These are phyloP conservation scores for Nitzschia sp. DNA, from an alignment of 108 stramenopile species.

Conservation along the genomic window DNA sequence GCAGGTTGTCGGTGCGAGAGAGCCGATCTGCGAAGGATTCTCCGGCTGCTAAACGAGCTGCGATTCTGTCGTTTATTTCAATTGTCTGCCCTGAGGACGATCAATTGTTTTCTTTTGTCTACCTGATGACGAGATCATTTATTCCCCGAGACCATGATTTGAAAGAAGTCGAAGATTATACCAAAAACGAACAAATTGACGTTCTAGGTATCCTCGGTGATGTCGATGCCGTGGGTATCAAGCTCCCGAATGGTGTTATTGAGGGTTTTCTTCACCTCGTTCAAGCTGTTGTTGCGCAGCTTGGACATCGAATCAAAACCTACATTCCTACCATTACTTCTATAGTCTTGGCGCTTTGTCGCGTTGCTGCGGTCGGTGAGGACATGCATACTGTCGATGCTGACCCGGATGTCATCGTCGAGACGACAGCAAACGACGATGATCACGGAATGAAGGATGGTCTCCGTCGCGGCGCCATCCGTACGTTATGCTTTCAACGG, in stretches of 20 bases:
- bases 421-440: constrained; percentile 19
- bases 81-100: constrained; percentile 54
- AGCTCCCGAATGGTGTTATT: constrained; percentile 51
- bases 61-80: constrained; percentile 79
- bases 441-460: constrained; percentile 16
- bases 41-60: constrained; percentile 68
- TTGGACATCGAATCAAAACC: constrained; percentile 62
- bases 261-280: constrained; percentile 85
- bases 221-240: constrained; percentile 33
- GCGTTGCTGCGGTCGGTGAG: constrained; percentile 42
- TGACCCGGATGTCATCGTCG: constrained; percentile 11
- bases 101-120: constrained; percentile 74
- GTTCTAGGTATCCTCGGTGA: constrained; percentile 13
- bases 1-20: constrained; percentile 62
- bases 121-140: constrained; percentile 76
- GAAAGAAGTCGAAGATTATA: constrained; percentile 32
- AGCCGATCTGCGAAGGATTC: constrained; percentile 70
- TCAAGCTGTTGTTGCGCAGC: constrained; percentile 68
- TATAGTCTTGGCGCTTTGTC: constrained; percentile 55
- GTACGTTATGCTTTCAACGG: constrained; percentile 67
- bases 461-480: constrained; percentile 48
- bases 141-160: constrained; percentile 43
- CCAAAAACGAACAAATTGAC: constrained; percentile 17
- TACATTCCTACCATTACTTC: constrained; percentile 58
- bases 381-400: not conserved